phyloP scores from a whole-genome alignment of 2,329 filamentous ascomycete species.

The Curvularia spicifera region DNA sequence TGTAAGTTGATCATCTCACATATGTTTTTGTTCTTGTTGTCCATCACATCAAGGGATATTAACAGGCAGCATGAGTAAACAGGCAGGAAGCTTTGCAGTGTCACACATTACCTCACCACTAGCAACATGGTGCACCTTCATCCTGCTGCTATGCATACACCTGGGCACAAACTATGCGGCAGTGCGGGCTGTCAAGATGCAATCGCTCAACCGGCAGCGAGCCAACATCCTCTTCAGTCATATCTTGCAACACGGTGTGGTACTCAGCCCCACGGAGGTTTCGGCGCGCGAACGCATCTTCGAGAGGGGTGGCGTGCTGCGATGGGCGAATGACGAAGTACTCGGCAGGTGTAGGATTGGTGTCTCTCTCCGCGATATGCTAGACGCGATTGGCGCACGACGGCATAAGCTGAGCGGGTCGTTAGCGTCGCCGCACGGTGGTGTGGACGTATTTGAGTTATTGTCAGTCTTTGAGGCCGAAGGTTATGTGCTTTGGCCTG shows the following conservation, averaged over 20 bases:
- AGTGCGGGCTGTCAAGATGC: conserved; percentile 83
- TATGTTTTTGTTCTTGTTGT: not conserved
- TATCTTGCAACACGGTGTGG: conserved; percentile 41
- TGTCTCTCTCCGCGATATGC: conserved; percentile 50
- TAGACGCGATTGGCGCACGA: conserved; percentile 35
- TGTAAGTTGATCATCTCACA: conserved; percentile 46
- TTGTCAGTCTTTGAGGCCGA: conserved; percentile 59
- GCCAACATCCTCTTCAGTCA: conserved; percentile 77
- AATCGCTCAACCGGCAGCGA: conserved; percentile 82
- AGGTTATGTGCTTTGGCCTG: conserved; percentile 67
- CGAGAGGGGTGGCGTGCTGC: conserved; percentile 70
- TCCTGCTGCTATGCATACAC: conserved; percentile 75
- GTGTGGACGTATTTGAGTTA: conserved; percentile 56
- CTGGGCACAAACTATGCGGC: conserved; percentile 85
- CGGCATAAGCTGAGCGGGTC: conserved; percentile 36
- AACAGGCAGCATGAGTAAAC: not conserved
- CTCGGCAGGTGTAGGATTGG: conserved; percentile 65
- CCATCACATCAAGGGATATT: not conserved
- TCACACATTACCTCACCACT: conserved; percentile 72
- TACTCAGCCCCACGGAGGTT: conserved; percentile 71
- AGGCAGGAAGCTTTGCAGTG: conserved; percentile 80
- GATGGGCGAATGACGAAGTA: conserved; percentile 54
- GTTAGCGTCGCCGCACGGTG: conserved; percentile 19
- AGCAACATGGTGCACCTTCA: conserved; percentile 76
- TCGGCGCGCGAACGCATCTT: conserved; percentile 65